These are phyloP conservation scores for Fonsecaea pugnacius DNA, from an alignment of 2,329 filamentous ascomycete genomes.

Conservation along the genomic window DNA sequence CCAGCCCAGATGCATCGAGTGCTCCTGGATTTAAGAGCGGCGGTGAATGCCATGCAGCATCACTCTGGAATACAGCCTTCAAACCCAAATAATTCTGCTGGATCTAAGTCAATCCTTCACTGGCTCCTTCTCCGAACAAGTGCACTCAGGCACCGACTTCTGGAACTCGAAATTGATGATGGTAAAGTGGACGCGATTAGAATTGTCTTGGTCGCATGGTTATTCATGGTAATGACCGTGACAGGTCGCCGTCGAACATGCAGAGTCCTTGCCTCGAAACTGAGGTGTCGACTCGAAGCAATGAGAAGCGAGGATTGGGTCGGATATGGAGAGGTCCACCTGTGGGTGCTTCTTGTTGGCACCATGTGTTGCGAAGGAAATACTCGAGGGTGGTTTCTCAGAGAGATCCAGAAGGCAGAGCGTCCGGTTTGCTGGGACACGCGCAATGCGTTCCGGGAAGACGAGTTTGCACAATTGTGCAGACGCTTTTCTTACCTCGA, in stretches of 20 bases:
- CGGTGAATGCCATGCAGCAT: not conserved
- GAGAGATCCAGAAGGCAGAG: not conserved
- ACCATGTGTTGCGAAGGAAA: not conserved
- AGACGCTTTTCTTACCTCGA: conserved; percentile 4
- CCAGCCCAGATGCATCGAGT: conserved; percentile 1
- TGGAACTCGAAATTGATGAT: conserved; percentile 13
- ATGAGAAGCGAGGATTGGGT: not conserved
- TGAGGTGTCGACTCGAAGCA: not conserved
- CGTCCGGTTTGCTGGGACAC: not conserved
- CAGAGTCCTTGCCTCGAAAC: conserved; percentile 10
- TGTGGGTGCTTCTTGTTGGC: conserved; percentile 8
- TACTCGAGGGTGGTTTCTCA: not conserved
- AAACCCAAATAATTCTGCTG: not conserved
- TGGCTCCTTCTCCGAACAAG: conserved; percentile 15
- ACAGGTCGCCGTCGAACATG: conserved; percentile 13
- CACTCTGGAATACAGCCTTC: not conserved
- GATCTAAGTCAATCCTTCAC: conserved; percentile 7
- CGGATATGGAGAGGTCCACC: not conserved
- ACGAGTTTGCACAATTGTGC: conserved; percentile 1
- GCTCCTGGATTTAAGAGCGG: not conserved
- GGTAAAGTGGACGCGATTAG: conserved; percentile 7
- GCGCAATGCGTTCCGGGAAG: not conserved
- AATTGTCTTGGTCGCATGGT: conserved; percentile 9
- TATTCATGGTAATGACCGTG: conserved; percentile 15
- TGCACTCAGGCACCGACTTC: conserved; percentile 17